phyloP scores from a whole-genome alignment of 2,329 filamentous ascomycete genomes.

The Aureobasidium sp. region DNA sequence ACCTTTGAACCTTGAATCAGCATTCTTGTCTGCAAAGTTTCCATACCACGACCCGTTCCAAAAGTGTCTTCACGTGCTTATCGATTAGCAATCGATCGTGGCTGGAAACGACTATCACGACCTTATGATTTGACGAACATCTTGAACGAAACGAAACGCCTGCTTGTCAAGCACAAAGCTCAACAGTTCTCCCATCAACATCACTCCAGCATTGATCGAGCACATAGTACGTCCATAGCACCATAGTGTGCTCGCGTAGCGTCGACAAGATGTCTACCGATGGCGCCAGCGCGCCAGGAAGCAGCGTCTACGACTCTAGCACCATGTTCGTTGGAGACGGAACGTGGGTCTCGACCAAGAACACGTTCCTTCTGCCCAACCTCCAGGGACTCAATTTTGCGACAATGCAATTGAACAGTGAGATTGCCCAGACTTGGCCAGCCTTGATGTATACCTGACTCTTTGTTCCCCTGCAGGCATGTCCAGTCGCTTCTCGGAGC shows the following conservation, averaged over 20 bases:
- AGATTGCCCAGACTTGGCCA: constrained; percentile 17
- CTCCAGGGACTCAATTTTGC: constrained; percentile 67
- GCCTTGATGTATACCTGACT: background rate
- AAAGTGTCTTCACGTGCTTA: background rate
- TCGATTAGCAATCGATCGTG: constrained; percentile 8
- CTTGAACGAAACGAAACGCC: background rate
- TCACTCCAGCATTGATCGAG: background rate
- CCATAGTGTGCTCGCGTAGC: background rate
- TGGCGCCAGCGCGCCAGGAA: constrained; percentile 57
- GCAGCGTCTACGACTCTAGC: constrained; percentile 62
- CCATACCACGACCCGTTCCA: background rate
- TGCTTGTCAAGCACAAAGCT: background rate
- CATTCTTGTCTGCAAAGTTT: background rate
- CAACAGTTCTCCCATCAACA: background rate
- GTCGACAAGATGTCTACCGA: constrained; percentile 3
- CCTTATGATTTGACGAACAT: background rate
- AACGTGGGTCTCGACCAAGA: constrained; percentile 71
- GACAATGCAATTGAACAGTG: constrained; percentile 79
- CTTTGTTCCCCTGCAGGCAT: constrained; percentile 48
- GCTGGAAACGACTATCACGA: constrained; percentile 7
- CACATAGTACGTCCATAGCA: background rate
- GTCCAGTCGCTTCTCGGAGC: constrained; percentile 66
- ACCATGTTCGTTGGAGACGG: constrained; percentile 73
- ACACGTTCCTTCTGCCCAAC: constrained; percentile 70
- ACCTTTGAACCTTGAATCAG: background rate